A percentile compares a stretch with the other conserved stretches of the same genome.
These are phyloP conservation scores for Citrus glauca DNA, from an alignment of 345 rosid genomes.

Conservation along the genomic window DNA sequence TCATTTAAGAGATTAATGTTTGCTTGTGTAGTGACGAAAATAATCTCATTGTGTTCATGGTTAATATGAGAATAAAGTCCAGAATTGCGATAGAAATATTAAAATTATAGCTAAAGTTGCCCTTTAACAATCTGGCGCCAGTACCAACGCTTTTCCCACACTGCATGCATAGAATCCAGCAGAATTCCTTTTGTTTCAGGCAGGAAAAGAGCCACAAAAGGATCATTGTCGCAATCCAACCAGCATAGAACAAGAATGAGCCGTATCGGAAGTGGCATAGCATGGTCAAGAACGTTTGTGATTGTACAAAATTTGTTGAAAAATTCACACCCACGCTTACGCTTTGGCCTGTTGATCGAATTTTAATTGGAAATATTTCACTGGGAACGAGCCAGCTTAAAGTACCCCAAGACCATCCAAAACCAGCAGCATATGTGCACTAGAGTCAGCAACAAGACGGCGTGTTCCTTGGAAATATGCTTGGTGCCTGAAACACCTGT, in stretches of 20 bases:
- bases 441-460: conserved; percentile 37
- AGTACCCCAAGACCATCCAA: conserved; percentile 82
- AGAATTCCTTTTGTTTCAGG: conserved; percentile 70
- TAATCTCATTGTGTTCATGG: background rate
- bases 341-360: conserved; percentile 63
- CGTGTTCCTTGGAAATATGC: conserved; percentile 36
- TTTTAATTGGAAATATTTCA: conserved; percentile 65
- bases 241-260: conserved; percentile 55
- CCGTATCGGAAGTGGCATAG: conserved; percentile 62
- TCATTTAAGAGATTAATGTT: background rate
- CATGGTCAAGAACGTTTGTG: conserved; percentile 58
- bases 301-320: conserved; percentile 41
- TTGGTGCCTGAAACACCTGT: conserved; percentile 44
- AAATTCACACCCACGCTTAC: conserved; percentile 49
- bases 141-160: conserved; percentile 65
- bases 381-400: conserved; percentile 59
- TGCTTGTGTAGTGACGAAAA: background rate
- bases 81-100: background rate
- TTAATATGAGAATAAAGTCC: background rate
- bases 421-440: conserved; percentile 61
- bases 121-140: conserved; percentile 45
- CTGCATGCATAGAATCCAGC: conserved; percentile 46
- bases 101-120: background rate
- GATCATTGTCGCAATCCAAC: conserved; percentile 55
- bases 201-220: conserved; percentile 38